These are phyloP conservation scores for Aspergillus sp. DNA, from an alignment of 2,329 filamentous ascomycete genomes.

Conservation along the genomic window DNA sequence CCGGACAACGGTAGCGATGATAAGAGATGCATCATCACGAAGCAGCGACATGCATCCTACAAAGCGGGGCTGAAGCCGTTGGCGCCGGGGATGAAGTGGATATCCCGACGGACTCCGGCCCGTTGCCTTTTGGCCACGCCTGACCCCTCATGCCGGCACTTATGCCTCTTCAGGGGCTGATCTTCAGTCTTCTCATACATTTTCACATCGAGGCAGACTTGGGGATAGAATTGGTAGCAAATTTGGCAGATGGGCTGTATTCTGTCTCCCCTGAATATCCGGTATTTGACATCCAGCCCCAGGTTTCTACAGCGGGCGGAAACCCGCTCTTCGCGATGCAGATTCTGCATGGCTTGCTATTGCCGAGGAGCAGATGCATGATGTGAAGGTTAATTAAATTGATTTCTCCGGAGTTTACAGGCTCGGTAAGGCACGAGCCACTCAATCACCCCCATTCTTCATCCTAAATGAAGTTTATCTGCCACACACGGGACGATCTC, in stretches of 20 bases:
- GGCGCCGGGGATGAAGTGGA: not conserved
- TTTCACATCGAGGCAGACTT: not conserved
- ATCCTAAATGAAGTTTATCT: not conserved
- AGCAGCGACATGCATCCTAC: not conserved
- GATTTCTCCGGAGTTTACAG: not conserved
- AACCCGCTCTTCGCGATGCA: too few relatives aligned
- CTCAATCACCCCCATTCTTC: not conserved
- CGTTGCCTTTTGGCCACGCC: not conserved
- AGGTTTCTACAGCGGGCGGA: not conserved
- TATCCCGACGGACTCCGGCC: not conserved
- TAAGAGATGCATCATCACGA: not conserved
- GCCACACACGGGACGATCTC: not conserved
- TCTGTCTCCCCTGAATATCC: not conserved
- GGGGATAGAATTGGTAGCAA: too few relatives aligned
- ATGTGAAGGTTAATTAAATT: not conserved
- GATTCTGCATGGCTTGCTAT: too few relatives aligned
- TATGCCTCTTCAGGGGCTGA: not conserved
- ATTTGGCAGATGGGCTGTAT: not conserved
- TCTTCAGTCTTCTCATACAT: not conserved
- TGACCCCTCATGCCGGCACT: not conserved
- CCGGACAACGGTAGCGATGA: not conserved
- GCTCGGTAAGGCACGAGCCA: not conserved
- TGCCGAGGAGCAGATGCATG: not conserved
- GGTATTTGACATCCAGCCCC: not conserved
- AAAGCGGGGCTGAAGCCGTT: not conserved